Conservation (phyloP, 75 land plant species). For the Picea sitchensis region DNA sequence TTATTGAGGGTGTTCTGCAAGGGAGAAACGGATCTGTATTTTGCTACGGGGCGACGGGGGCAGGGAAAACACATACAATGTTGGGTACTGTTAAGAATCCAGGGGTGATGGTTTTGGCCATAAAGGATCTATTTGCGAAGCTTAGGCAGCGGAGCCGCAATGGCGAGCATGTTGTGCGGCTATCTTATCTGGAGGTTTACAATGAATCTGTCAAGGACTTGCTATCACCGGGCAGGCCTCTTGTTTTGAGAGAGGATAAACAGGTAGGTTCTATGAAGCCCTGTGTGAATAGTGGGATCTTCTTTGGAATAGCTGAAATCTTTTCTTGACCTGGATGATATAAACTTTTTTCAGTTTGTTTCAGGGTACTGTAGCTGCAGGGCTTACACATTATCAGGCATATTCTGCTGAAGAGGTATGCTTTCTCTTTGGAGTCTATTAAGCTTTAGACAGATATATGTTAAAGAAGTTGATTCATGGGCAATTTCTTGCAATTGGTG, state of each 20-base stretch:
- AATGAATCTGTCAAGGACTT: constrained; percentile 26
- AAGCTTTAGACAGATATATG: background rate
- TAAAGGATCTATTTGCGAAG: constrained; percentile 23
- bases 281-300: too few species aligned
- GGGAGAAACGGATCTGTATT: constrained; percentile 27
- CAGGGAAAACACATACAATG: constrained; percentile 34
- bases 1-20: constrained; percentile 22
- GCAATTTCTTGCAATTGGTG: background rate
- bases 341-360: background rate
- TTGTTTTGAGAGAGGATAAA: constrained; percentile 21
- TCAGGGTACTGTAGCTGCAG: constrained; percentile 23
- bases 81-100: constrained; percentile 19
- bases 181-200: constrained; percentile 31
- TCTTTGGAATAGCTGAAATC: background rate
- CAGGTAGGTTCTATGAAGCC: constrained; percentile 13
- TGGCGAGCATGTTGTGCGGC: constrained; percentile 6
- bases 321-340: background rate
- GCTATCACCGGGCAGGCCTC: constrained; percentile 22
- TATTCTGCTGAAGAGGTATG: constrained; percentile 19
- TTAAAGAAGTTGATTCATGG: too few species aligned
- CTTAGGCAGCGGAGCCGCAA: constrained; percentile 11
- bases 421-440: background rate
- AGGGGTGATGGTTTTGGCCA: constrained; percentile 28
- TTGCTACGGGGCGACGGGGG: constrained; percentile 39
- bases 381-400: constrained; percentile 18